These are phyloP conservation scores for Solioccasus polychromus DNA, from an alignment of 768 basidiomycete genomes.

Conservation along the genomic window DNA sequence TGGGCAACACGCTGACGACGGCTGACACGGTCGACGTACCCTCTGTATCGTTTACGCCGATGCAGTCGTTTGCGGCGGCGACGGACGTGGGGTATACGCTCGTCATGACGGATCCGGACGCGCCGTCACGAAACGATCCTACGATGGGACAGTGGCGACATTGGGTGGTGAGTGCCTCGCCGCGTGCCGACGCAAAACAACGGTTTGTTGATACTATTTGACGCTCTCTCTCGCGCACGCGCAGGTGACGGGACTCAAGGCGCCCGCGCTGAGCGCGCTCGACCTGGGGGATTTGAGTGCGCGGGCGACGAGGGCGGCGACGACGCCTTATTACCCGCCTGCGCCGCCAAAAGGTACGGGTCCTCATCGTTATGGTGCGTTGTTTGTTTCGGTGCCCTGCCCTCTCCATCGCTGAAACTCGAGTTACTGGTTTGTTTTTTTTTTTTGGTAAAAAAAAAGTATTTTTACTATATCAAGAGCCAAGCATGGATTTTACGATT, in stretches of 20 bases:
- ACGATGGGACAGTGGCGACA: conserved; percentile 54
- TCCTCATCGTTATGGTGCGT: conserved; percentile 54
- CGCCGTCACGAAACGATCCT: conserved; percentile 48
- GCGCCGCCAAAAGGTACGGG: conserved; percentile 53
- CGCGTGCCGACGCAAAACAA: too few species aligned
- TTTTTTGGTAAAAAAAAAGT: conserved; percentile 35
- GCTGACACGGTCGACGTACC: conserved; percentile 50
- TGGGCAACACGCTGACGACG: conserved; percentile 37
- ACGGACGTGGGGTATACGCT: conserved; percentile 45
- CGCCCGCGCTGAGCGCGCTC: conserved; percentile 29
- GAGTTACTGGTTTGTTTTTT: too few species aligned
- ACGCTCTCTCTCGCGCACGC: too few species aligned
- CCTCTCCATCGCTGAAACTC: too few species aligned
- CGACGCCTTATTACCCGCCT: conserved; percentile 57
- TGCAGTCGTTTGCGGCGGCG: conserved; percentile 32
- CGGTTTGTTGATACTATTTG: too few species aligned
- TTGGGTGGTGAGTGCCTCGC: conserved; percentile 44
- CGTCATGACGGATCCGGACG: conserved; percentile 59
- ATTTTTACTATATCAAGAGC: conserved; percentile 63
- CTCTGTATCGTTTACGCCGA: conserved; percentile 42
- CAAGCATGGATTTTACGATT: conserved; percentile 38
- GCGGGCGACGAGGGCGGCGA: conserved; percentile 42
- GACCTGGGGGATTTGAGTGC: conserved; percentile 35
- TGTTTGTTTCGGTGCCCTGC: too few species aligned
- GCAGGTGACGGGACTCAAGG: conserved; percentile 39